Evolutionary conservation across 306 rosid genomes (phyloP).

Genomic region (Vigna nakashimae): DNA sequence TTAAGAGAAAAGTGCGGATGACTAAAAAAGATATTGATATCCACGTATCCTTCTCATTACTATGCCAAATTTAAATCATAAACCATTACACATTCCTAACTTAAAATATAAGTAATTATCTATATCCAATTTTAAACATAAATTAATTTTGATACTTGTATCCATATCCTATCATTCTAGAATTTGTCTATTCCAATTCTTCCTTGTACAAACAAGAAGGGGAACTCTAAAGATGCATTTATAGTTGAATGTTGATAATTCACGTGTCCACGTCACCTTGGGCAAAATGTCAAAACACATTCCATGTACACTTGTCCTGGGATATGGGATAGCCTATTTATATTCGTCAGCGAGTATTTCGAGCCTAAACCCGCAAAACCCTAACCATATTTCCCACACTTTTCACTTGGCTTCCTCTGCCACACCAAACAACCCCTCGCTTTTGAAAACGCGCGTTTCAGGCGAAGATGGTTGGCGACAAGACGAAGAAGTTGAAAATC

Average conservation of each 20-base stretch:
- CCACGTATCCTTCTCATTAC: no score
- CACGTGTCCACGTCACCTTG: background rate
- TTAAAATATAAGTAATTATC: no score
- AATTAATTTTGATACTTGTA: no score
- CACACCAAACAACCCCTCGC: background rate
- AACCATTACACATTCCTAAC: no score
- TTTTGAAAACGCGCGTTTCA: slow-evolving; percentile 15
- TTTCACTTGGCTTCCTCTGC: background rate
- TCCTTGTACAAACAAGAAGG: background rate
- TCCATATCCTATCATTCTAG: no score
- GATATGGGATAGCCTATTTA: background rate
- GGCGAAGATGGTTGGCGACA: slow-evolving; percentile 71
- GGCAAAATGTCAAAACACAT: background rate
- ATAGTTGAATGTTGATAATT: background rate
- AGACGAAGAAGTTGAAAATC: slow-evolving; percentile 69
- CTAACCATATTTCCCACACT: slow-evolving; percentile 39
- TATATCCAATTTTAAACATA: no score
- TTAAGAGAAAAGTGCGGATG: no score
- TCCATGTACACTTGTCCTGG: slow-evolving; percentile 1
- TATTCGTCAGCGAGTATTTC: background rate
- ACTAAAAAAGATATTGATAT: no score
- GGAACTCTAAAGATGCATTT: background rate
- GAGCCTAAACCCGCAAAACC: slow-evolving; percentile 61
- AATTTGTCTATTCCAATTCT: no score
- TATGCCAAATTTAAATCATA: no score